Percentiles rank a stretch among this genome's conserved stretches.
These are phyloP conservation scores for Zasmidium cellare DNA, from an alignment of 2,329 filamentous ascomycete genomes.

Conservation along the genomic window DNA sequence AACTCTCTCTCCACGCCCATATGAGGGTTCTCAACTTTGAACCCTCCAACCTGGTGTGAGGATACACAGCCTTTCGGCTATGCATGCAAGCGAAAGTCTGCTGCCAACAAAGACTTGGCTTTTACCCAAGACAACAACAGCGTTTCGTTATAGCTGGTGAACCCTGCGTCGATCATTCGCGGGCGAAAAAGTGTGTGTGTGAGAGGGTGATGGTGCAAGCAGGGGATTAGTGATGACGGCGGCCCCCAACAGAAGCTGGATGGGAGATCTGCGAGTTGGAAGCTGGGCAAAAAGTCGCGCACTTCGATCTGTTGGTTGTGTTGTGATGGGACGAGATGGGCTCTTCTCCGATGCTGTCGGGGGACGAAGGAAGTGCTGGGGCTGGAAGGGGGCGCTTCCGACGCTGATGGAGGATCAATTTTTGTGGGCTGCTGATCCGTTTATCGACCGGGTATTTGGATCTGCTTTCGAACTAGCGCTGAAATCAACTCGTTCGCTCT, in stretches of 20 bases:
- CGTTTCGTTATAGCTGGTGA: background rate
- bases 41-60: background rate
- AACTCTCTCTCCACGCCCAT: background rate
- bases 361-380: background rate
- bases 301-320: background rate
- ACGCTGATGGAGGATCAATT: background rate
- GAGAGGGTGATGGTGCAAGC: too few relatives aligned
- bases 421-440: background rate
- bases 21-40: background rate
- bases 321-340: too few relatives aligned
- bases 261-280: too few relatives aligned
- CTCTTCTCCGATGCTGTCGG: too few relatives aligned
- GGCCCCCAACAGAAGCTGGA: background rate
- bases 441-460: background rate
- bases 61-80: background rate
- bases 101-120: background rate
- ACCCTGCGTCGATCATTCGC: background rate
- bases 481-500: too few relatives aligned
- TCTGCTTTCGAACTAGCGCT: background rate
- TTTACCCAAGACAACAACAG: background rate
- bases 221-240: too few relatives aligned
- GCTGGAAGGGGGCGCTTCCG: background rate
- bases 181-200: background rate
- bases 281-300: background rate
- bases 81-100: background rate